Evolutionary conservation across 1,284 basidiomycete species (phyloP).

Genomic region (Ganoderma boninense): DNA sequence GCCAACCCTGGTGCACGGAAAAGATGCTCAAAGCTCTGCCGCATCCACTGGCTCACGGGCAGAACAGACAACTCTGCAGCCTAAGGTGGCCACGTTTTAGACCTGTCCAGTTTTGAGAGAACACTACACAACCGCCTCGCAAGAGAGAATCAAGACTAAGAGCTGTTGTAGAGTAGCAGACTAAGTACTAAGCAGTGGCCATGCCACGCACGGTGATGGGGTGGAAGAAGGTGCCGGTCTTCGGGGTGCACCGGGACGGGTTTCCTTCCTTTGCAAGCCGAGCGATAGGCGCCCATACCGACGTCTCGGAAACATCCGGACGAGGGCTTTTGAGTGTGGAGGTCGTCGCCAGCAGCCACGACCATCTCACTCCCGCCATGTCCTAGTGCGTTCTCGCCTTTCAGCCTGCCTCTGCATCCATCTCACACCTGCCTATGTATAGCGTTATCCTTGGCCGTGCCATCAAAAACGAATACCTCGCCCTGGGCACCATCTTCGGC

Average conservation of each 20-base stretch:
- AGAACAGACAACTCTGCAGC: no score
- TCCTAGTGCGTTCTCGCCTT: slow-evolving; percentile 47
- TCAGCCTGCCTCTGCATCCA: background rate
- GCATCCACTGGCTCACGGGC: no score
- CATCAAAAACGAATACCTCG: slow-evolving; percentile 81
- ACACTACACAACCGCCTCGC: no score
- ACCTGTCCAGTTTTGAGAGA: no score
- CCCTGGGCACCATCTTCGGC: slow-evolving; percentile 67
- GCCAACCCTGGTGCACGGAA: no score
- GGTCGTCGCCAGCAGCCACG: slow-evolving; percentile 32
- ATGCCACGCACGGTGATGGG: background rate
- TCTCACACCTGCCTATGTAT: slow-evolving; percentile 11
- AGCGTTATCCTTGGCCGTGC: slow-evolving; percentile 78
- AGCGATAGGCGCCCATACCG: background rate
- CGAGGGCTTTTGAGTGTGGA: slow-evolving; percentile 22
- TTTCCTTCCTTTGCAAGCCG: background rate
- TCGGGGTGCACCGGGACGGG: background rate
- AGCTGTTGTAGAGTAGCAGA: background rate
- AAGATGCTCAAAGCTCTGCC: no score
- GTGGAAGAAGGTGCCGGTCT: background rate
- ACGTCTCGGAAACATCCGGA: slow-evolving; percentile 25
- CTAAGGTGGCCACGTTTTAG: no score
- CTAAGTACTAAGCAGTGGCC: no score
- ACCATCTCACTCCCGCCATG: slow-evolving; percentile 43
- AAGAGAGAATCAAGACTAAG: background rate